These are phyloP conservation scores for Rhodotorula kratochvilovae DNA, from an alignment of 768 basidiomycete species.

Conservation along the genomic window DNA sequence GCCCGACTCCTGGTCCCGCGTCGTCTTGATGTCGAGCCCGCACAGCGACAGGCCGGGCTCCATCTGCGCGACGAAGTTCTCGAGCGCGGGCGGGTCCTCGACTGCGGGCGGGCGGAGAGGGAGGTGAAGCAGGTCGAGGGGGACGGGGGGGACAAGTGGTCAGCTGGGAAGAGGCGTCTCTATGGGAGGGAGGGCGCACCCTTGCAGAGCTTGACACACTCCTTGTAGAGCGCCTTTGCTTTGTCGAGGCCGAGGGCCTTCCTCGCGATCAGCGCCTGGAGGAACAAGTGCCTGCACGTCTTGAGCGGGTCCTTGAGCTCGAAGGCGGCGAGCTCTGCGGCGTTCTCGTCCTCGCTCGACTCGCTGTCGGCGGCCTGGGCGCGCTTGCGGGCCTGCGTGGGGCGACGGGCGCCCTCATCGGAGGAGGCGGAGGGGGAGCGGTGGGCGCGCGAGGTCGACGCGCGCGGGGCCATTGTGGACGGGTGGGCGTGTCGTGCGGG, in stretches of 20 bases:
- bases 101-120: slow-evolving; percentile 10
- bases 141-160: not conserved
- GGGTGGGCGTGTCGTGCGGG: too few species aligned
- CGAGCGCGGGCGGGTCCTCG: slow-evolving; percentile 54
- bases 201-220: slow-evolving; percentile 64
- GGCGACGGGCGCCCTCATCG: not conserved
- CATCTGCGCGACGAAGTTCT: slow-evolving; percentile 58
- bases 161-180: rapidly evolving
- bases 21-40: slow-evolving; percentile 65
- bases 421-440: not conserved
- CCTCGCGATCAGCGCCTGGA: slow-evolving; percentile 72
- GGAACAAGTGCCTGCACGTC: slow-evolving; percentile 55
- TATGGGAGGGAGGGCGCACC: slow-evolving; percentile 50
- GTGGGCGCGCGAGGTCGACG: not conserved
- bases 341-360: not conserved
- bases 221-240: slow-evolving; percentile 63
- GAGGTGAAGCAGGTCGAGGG: not conserved
- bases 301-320: slow-evolving; percentile 41
- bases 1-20: slow-evolving; percentile 63
- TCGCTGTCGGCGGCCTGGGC: not conserved
- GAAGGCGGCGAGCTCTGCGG: slow-evolving; percentile 6
- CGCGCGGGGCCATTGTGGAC: not conserved
- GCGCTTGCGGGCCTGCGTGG: not conserved
- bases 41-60: slow-evolving; percentile 64
- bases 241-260: slow-evolving; percentile 63